Evolutionary conservation across 1,284 basidiomycete species (phyloP), one percentile per base, ranked within the genome.

Genomic region (Meira nashicola): DNA sequence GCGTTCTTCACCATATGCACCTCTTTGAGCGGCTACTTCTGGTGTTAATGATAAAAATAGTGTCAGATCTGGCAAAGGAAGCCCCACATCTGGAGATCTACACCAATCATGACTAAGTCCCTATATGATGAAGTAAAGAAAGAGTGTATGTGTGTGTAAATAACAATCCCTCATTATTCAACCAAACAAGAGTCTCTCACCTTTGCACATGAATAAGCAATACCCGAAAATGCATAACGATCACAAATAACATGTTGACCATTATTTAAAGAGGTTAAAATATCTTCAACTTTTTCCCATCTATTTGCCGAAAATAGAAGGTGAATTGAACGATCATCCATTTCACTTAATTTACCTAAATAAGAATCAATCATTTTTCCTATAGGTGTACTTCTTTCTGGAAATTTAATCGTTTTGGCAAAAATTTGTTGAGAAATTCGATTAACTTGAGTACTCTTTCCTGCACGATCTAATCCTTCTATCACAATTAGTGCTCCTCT

Each of bases 291-390:
- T 54, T 44, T 33, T 78, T 98, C 94, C 94, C 95, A 98, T 21
- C 94, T 85, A 78, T 98, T 99, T 1, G 93, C 94, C 51, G 90
- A 88, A 82, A 98, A 98, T 57, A 99, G 84, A 1, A 97, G 85
- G 76, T 98, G 94, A 57, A 98, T 87, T 1, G 89, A 89, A 66
- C 84, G 88, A 80, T 97, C 92, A 78, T 95, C 90, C 55, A 97
- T 83, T 21, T 97, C 90, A 9, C 87, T 84, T 59, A 88, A 80
- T 17, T 87, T 89, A 56, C 85, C 72, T 39, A 99, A 83, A 80
- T 98, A 99, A 11, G 87, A 84, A 79, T 98, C 88, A 74, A 98
- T 95, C 87, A 94, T 90, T 72, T 87, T 83, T 8, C 94, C 94
- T 56, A 93, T 95, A 0, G 88, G 78, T 1, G 94, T 96, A 1